Base-by-base conservation (phyloP, 2,329 filamentous ascomycete species). In the Alternaria consortialis region DNA sequence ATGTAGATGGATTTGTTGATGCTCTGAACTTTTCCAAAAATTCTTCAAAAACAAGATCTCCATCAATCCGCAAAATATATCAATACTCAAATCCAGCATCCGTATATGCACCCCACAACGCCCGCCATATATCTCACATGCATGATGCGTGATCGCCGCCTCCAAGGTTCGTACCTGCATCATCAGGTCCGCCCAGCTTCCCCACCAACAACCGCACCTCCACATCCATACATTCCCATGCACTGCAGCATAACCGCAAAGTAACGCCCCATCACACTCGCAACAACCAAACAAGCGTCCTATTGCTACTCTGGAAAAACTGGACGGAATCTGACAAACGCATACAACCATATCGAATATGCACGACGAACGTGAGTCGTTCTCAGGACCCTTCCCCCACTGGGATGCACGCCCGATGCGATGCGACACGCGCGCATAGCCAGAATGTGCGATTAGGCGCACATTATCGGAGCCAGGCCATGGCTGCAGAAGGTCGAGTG, bases 361-460 rank as follows among this genome's bases (percentile, higher is more conserved):
- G 75, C 74, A 77, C 60, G 75, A 78, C 68, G 76, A 77, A 70
- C 74, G 75, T 78, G 63, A 72, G 76, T 73, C 55, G 32, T n/a
- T 31, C 27, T 17, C 25, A 5, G 29, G 23, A 29, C 25, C 51
- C 42, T 53, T 39, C 47, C 53, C 56, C 61, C 66, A 54, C 48
- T 23, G 17, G 34, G 2, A 42, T 43, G 27, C 50, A 31, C 25
- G 1, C 15, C 50, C 20, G 23, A 20, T 23, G 46, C 32, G 3
- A 37, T 50, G 20, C 31, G 13, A 40, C 9, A 5, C 39, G 12
- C 13, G 46, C 31, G 46, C 5, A 25, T 27, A 17, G 31, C 32
- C 13, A 50, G 46, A 36, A 2, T 15, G 15, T 23, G 44, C 29
- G 29, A 32, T 5, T 15, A 7, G 2, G 3, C 11, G 13, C 23